A percentile compares a stretch with the other conserved stretches of the same genome.
Evolutionary conservation across 768 basidiomycete species (phyloP).

Genomic region (Serendipita sp.): DNA sequence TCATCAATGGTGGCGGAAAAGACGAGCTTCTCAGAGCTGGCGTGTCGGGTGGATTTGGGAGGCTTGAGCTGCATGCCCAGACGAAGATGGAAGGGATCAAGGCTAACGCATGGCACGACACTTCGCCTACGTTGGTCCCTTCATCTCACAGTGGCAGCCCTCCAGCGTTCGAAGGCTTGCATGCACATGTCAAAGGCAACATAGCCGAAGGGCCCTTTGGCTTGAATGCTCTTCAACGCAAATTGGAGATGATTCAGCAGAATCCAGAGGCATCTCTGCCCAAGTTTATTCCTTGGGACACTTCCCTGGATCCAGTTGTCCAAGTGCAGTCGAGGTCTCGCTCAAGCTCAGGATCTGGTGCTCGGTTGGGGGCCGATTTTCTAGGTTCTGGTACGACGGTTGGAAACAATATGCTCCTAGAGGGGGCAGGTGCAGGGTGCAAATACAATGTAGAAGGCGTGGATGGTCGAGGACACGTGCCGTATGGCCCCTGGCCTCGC

Average conservation of each 20-base stretch:
- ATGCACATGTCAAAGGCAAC: constrained; percentile 1
- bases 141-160: neutral
- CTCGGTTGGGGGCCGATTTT: neutral
- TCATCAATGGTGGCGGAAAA: neutral
- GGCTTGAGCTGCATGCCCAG: neutral
- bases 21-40: neutral
- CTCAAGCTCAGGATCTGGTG: neutral
- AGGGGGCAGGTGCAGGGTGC: neutral
- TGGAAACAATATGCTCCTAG: neutral
- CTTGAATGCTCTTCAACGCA: constrained; percentile 4
- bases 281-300: constrained; percentile 1
- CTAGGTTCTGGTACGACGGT: neutral
- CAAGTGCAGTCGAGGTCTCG: constrained; percentile 1
- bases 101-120: neutral
- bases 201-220: constrained; percentile 2
- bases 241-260: neutral
- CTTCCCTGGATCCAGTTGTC: neutral
- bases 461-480: neutral
- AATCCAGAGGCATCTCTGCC: neutral
- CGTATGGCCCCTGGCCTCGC: neutral
- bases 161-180: neutral
- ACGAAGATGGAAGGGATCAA: neutral
- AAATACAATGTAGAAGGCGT: neutral
- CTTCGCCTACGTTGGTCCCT: neutral
- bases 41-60: neutral